Evolutionary conservation across 164 flowering plant genomes (phyloP).

Genomic region (Kalanchoe fedtschenkoi): DNA sequence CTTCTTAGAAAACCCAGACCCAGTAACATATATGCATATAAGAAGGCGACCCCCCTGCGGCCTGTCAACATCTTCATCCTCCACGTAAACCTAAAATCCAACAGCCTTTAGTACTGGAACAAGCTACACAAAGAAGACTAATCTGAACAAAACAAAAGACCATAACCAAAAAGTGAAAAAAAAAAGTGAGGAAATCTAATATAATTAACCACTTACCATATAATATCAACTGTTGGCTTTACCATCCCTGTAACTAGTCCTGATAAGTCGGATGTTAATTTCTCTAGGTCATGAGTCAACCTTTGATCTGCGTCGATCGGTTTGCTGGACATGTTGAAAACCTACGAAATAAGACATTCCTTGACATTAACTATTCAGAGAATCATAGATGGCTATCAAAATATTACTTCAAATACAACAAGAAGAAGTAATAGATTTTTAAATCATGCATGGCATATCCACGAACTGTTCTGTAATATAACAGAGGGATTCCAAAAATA

Average conservation of each 20-base stretch:
- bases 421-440: neutral
- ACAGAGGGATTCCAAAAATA: neutral
- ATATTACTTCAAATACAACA: neutral
- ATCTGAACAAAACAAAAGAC: neutral
- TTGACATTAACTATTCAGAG: neutral
- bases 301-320: conserved; percentile 94
- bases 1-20: conserved; percentile 87
- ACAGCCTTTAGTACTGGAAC: neutral
- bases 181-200: no score
- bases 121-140: no score
- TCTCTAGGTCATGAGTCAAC: conserved; percentile 84
- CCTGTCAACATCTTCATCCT: conserved; percentile 95
- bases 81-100: conserved; percentile 81
- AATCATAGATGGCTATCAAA: neutral
- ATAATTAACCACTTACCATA: conserved; percentile 50
- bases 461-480: neutral
- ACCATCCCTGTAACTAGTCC: conserved; percentile 97
- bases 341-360: conserved; percentile 31
- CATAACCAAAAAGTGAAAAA: no score
- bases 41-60: conserved; percentile 71
- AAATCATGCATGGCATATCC: neutral
- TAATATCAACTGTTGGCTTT: conserved; percentile 90
- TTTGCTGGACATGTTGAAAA: conserved; percentile 69
- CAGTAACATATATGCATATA: conserved; percentile 89
- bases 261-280: conserved; percentile 73